Evolutionary conservation across 192 early-diverging fungal species (phyloP).

Genomic region (Backusella psychrophila): DNA sequence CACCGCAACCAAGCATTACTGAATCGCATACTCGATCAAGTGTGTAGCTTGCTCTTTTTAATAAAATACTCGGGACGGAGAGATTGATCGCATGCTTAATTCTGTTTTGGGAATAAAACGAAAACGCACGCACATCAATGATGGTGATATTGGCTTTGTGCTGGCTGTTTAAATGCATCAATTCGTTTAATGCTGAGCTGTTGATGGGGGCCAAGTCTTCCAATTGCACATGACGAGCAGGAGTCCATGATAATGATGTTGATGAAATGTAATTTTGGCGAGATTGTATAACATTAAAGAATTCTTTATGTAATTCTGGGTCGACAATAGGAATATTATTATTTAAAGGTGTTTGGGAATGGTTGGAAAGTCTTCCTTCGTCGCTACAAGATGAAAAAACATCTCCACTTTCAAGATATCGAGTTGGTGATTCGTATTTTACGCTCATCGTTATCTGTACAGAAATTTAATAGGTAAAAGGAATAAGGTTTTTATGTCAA

Average conservation of each 20-base stretch:
- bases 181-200: not conserved
- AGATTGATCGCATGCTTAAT: slow-evolving; percentile 63
- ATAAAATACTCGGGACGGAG: slow-evolving; percentile 63
- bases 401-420: not conserved
- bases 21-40: slow-evolving; percentile 56
- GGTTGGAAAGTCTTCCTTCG: not conserved
- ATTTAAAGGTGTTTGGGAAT: slow-evolving; percentile 1
- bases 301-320: slow-evolving; percentile 19
- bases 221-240: not conserved
- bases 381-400: not conserved
- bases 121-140: slow-evolving; percentile 66
- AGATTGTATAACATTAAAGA: slow-evolving; percentile 28
- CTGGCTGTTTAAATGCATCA: not conserved
- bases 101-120: slow-evolving; percentile 41
- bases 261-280: not conserved
- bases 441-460: slow-evolving; percentile 4
- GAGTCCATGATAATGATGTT: not conserved
- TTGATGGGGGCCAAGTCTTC: slow-evolving; percentile 8
- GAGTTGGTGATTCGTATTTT: slow-evolving; percentile 12
- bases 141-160: not conserved
- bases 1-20: slow-evolving; percentile 17
- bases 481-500: not conserved
- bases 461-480: not conserved
- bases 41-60: slow-evolving; percentile 57
- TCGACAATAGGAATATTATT: slow-evolving; percentile 10